These are phyloP conservation scores for Apiospora hydei DNA, from an alignment of 2,329 filamentous ascomycete genomes.

Conservation along the genomic window DNA sequence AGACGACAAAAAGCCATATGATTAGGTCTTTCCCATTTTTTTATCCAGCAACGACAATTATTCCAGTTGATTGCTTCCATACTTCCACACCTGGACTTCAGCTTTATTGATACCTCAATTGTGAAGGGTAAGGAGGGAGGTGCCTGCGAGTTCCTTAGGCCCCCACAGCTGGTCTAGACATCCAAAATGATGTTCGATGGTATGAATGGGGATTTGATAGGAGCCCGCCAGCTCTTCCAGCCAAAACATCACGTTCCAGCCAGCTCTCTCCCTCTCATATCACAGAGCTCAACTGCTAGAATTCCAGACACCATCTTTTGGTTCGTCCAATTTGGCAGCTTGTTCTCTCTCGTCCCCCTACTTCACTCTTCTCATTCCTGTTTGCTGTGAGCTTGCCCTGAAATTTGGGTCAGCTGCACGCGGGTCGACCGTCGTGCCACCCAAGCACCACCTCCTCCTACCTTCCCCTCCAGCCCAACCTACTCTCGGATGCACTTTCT, in stretches of 20 bases:
- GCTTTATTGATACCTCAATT: not conserved
- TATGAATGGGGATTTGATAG: not conserved
- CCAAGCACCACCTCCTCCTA: not conserved
- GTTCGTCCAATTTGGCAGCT: not conserved
- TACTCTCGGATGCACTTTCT: slow-evolving; percentile 1
- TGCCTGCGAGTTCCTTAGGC: not conserved
- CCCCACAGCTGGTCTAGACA: not conserved
- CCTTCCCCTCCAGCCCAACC: slow-evolving; percentile 18
- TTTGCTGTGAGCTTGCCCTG: slow-evolving; percentile 8
- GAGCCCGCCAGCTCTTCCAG: not conserved
- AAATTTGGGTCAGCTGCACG: not conserved
- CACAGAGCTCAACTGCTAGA: not conserved
- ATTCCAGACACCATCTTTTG: not conserved
- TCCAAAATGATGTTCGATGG: not conserved
- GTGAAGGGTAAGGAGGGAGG: not conserved
- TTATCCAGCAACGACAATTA: not conserved
- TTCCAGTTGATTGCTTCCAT: not conserved
- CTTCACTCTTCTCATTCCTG: not conserved
- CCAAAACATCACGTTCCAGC: slow-evolving; percentile 18
- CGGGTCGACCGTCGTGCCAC: not conserved
- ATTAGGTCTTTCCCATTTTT: not conserved
- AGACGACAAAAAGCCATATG: not conserved
- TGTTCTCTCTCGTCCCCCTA: not conserved
- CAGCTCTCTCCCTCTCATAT: not conserved
- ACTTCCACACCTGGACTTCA: not conserved